Conservation (phyloP, 2,329 filamentous ascomycete genomes). For the Pyrenochaeta sp. region DNA sequence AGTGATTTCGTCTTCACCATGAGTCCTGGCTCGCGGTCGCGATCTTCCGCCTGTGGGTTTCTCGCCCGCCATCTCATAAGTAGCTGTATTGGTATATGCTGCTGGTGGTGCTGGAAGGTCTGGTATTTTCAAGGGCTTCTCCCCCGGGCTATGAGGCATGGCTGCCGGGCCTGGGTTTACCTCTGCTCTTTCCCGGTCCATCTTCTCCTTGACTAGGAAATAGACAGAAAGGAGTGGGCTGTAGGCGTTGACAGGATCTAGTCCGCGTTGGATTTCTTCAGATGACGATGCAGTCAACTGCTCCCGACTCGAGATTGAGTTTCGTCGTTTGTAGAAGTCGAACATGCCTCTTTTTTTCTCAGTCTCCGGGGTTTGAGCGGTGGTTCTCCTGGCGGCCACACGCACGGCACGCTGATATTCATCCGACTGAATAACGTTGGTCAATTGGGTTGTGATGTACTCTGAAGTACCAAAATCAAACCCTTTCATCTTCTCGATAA, state of each 20-base stretch:
- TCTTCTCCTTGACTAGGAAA: constrained; percentile 94
- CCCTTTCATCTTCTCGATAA: constrained; percentile 93
- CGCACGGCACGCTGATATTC: constrained; percentile 91
- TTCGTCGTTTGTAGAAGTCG: constrained; percentile 95
- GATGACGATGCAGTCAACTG: constrained; percentile 84
- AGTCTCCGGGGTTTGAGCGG: constrained; percentile 63
- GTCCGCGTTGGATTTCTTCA: constrained; percentile 82
- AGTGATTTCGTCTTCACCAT: constrained; percentile 89
- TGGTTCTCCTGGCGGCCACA: constrained; percentile 72
- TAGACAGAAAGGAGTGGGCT: constrained; percentile 93
- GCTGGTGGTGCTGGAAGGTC: constrained; percentile 83
- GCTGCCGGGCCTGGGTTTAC: constrained; percentile 67
- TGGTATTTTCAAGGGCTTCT: constrained; percentile 69
- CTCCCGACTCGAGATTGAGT: constrained; percentile 87
- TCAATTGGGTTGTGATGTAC: constrained; percentile 81
- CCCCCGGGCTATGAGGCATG: constrained; percentile 65
- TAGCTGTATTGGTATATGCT: constrained; percentile 84
- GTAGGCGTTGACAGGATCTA: constrained; percentile 91
- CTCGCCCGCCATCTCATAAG: constrained; percentile 90
- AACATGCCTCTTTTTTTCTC: constrained; percentile 92
- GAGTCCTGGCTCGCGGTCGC: constrained; percentile 85
- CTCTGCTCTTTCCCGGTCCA: constrained; percentile 75
- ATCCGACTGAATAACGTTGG: constrained; percentile 87
- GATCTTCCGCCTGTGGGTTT: constrained; percentile 84
- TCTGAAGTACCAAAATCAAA: constrained; percentile 96